Percentiles rank a stretch among this genome's conserved stretches.
These are phyloP conservation scores for Gomphus sp. DNA, from an alignment of 1,284 basidiomycete genomes.

Conservation along the genomic window DNA sequence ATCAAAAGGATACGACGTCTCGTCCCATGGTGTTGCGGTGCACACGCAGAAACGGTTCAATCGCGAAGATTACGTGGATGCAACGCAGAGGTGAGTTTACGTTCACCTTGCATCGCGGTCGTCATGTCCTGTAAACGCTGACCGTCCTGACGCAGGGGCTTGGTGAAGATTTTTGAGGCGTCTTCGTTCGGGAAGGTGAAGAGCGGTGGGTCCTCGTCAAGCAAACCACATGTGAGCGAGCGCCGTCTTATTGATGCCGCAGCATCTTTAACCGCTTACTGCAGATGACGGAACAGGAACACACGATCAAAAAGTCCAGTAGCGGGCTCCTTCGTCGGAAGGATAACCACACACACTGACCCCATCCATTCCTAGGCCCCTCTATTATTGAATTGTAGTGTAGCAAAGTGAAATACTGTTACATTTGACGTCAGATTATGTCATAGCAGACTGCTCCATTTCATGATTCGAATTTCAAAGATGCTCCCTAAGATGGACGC, in stretches of 20 bases:
- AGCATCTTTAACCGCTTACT: neutral
- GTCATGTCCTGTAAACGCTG: neutral
- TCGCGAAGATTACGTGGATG: conserved; percentile 56
- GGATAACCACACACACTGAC: no score
- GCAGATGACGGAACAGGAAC: neutral
- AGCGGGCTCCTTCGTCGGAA: neutral
- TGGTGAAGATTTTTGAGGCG: neutral
- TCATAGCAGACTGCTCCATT: no score
- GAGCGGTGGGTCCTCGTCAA: neutral
- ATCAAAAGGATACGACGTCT: conserved; percentile 43
- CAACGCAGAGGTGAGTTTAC: conserved; percentile 52
- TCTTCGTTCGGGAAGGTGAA: neutral
- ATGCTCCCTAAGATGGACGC: no score
- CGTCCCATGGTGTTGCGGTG: conserved; percentile 47
- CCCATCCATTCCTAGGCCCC: no score
- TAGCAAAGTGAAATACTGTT: no score
- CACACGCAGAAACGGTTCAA: conserved; percentile 51
- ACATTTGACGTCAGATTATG: no score
- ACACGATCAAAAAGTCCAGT: neutral
- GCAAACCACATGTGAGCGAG: neutral
- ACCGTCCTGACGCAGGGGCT: neutral
- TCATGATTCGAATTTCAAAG: no score
- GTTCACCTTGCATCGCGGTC: neutral
- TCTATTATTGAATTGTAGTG: no score
- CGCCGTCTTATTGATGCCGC: neutral